Base-by-base conservation (phyloP, 1,139 yeast species). In the Hansenula lynferdii region DNA sequence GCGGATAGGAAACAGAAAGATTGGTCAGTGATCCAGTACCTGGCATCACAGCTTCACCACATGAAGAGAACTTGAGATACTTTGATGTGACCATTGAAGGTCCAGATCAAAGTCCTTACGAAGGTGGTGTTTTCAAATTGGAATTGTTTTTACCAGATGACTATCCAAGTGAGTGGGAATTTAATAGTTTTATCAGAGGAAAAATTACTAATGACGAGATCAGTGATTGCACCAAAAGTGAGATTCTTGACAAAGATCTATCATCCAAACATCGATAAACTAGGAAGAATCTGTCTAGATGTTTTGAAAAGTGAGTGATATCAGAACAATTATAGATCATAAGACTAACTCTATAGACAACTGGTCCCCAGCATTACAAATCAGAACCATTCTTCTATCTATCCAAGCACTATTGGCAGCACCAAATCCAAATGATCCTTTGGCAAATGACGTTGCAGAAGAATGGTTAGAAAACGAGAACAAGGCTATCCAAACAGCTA, bases 361-460 rank as follows among this genome's bases (percentile, higher is more conserved):
- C 63, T 92, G 98, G 98, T 85, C 96, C n/a, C 98, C 98, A 8
- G 98, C 98, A 0, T 70, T 90, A 45, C 97, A 92, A 60, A 92
- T 92, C 49, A 75, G 97, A 60, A 94, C 98, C n/a, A 85, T 92
- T 29, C 68, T 92, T 49, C 70, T 94, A 43, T 85, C 96, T 15
- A 85, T 92, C 45, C 98, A 94, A 62, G 97, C 98, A 0, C 68
- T 92, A 42, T 68, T 92, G 40, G 96, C 96, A 1, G 90, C 96
- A 5, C 98, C 99, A 9, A 94, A 92, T 55, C 98, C 99, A 33
- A 96, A 92, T 60, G 99, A 92, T 63, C 99, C 98, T 1, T 72
- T 94, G 48, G 97, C 97, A 24, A 92, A 92, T 56, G 98, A 92
- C 52, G 98, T 92, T 31, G 98, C 98, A 4, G 90, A 87, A 51